These are phyloP conservation scores for Porogramme epimiltina DNA, from an alignment of 1,284 basidiomycete species.

Conservation along the genomic window DNA sequence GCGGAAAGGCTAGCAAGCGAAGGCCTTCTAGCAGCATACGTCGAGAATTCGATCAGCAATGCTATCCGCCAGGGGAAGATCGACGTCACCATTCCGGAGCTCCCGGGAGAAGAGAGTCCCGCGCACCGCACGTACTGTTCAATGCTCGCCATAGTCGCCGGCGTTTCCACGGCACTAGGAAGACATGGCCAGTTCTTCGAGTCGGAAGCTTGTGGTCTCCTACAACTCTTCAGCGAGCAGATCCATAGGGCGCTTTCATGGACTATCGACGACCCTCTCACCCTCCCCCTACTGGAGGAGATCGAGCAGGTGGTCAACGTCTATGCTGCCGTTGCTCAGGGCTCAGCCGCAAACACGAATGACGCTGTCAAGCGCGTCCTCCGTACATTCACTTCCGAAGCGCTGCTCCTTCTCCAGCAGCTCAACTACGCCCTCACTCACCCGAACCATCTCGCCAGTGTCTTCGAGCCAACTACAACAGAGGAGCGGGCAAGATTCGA, in stretches of 20 bases:
- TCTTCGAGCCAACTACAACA: conserved; percentile 78
- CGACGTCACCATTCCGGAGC: conserved; percentile 66
- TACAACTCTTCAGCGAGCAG: conserved; percentile 85
- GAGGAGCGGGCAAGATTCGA: conserved; percentile 76
- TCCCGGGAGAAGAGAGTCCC: conserved; percentile 74
- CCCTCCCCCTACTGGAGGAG: conserved; percentile 76
- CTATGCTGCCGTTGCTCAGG: conserved; percentile 71
- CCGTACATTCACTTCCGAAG: conserved; percentile 64
- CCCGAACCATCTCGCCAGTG: conserved; percentile 81
- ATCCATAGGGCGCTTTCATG: conserved; percentile 77
- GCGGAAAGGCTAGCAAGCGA: conserved; percentile 87
- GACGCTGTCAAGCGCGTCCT: conserved; percentile 63
- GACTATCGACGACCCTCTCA: conserved; percentile 77
- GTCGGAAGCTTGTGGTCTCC: conserved; percentile 82
- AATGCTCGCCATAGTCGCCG: conserved; percentile 82
- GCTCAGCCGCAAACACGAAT: conserved; percentile 43
- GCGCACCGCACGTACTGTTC: conserved; percentile 83
- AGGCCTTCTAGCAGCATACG: conserved; percentile 81
- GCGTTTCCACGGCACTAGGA: conserved; percentile 68
- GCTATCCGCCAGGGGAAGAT: conserved; percentile 77
- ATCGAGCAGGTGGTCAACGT: conserved; percentile 77
- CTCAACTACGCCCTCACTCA: conserved; percentile 90
- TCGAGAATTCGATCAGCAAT: conserved; percentile 78
- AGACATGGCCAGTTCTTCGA: conserved; percentile 83
- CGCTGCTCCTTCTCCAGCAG: conserved; percentile 80